A percentile compares a stretch with the other conserved stretches of the same genome.
Conservation (phyloP, 2,329 filamentous ascomycete species). For the Annulohypoxylon truncatum region DNA sequence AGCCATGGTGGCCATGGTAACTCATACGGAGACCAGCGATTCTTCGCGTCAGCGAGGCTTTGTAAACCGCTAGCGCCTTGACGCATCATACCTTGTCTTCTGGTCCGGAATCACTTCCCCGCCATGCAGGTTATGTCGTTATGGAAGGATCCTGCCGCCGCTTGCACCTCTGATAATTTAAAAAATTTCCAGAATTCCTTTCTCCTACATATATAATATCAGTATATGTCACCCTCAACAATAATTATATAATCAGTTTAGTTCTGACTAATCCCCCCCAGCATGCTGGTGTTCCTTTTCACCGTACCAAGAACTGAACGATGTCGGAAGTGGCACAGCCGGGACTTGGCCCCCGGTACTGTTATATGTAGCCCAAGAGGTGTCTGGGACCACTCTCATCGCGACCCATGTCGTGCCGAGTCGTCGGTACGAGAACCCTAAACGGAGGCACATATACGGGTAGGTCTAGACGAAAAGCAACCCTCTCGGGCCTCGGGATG, state of each 20-base stretch:
- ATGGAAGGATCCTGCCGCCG: conserved; percentile 6
- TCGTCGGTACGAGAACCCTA: conserved; percentile 10
- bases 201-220: no score
- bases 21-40: conserved; percentile 16
- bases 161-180: conserved; percentile 7
- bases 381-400: neutral
- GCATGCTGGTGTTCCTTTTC: neutral
- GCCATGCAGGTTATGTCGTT: conserved; percentile 6
- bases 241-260: neutral
- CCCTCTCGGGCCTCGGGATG: neutral
- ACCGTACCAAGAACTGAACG: neutral
- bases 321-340: neutral
- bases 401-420: conserved; percentile 2
- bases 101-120: conserved; percentile 27
- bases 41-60: conserved; percentile 13
- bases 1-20: neutral
- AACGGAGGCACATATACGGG: neutral
- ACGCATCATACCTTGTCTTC: neutral
- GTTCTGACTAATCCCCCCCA: neutral
- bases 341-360: neutral
- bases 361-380: no score
- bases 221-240: neutral
- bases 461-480: neutral
- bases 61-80: conserved; percentile 17
- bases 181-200: neutral